Conservation (phyloP, 495 filamentous ascomycete species). For the Gamarada debralockiae region DNA sequence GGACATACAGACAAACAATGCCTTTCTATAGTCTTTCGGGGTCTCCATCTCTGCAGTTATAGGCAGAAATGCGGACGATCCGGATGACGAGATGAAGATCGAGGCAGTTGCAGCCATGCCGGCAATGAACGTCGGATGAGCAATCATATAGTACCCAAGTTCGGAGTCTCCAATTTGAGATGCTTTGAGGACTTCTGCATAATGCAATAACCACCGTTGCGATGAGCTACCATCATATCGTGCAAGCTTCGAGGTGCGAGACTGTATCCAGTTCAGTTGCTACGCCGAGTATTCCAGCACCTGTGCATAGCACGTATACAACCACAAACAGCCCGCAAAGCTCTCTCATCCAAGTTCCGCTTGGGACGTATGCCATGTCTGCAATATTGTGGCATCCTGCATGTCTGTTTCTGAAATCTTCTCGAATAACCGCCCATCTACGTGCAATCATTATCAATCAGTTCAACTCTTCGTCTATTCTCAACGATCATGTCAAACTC, state of each 20-base stretch:
- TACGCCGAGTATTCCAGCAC: no score
- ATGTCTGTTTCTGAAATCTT: constrained; percentile 31
- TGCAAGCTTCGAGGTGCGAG: constrained; percentile 42
- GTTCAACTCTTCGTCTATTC: neutral
- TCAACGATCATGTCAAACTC: neutral
- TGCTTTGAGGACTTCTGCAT: constrained; percentile 38
- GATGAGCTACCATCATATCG: constrained; percentile 37
- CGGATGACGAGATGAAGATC: constrained; percentile 32
- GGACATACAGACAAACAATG: constrained; percentile 57
- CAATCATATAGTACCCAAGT: constrained; percentile 29
- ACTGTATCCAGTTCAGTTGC: constrained; percentile 46
- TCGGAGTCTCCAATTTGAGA: constrained; percentile 32
- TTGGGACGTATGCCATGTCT: constrained; percentile 32
- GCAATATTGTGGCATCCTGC: constrained; percentile 32
- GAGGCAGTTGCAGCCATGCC: constrained; percentile 34
- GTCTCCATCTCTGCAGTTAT: constrained; percentile 76
- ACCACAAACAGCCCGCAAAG: no score
- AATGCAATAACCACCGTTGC: constrained; percentile 35
- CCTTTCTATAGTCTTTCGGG: constrained; percentile 61
- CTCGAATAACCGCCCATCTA: constrained; percentile 25
- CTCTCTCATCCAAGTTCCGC: constrained; percentile 42
- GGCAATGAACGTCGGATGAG: constrained; percentile 30
- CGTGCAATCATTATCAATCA: neutral
- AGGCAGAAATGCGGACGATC: constrained; percentile 63
- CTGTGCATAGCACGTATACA: no score